phyloP scores from a whole-genome alignment of 2,329 filamentous ascomycete species.

The Teratosphaeria epicoccoides region DNA sequence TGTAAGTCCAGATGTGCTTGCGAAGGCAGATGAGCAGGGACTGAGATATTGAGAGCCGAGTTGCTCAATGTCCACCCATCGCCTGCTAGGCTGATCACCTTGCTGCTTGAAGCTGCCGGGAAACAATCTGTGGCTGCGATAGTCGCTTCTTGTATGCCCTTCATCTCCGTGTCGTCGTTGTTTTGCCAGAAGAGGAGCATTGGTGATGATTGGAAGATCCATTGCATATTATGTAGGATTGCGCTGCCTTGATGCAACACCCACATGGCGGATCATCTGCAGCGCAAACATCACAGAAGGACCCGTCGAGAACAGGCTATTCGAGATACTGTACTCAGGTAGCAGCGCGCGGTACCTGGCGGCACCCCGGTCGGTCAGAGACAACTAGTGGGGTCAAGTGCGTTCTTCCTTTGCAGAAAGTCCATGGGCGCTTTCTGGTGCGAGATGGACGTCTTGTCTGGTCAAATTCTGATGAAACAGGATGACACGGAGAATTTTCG shows the following conservation, averaged over 20 bases:
- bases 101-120: constrained; percentile 12
- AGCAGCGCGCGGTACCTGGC: too few relatives aligned
- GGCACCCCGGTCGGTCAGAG: too few relatives aligned
- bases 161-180: background rate
- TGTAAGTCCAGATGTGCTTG: constrained; percentile 51
- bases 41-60: constrained; percentile 38
- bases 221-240: background rate
- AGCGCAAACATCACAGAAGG: background rate
- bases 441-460: too few relatives aligned
- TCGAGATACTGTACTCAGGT: background rate
- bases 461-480: too few relatives aligned
- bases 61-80: constrained; percentile 28
- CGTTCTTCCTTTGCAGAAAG: too few relatives aligned
- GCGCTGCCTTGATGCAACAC: background rate
- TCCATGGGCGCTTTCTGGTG: too few relatives aligned
- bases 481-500: too few relatives aligned
- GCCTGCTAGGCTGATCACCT: constrained; percentile 33
- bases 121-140: background rate
- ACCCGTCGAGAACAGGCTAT: background rate
- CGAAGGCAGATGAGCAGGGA: constrained; percentile 46
- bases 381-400: too few relatives aligned
- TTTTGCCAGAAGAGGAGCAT: background rate
- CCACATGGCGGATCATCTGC: background rate
- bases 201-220: background rate
- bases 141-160: background rate